Evolutionary conservation across 139 green algal genomes (phyloP).

Genomic region (Tetradesmus obliquus): DNA sequence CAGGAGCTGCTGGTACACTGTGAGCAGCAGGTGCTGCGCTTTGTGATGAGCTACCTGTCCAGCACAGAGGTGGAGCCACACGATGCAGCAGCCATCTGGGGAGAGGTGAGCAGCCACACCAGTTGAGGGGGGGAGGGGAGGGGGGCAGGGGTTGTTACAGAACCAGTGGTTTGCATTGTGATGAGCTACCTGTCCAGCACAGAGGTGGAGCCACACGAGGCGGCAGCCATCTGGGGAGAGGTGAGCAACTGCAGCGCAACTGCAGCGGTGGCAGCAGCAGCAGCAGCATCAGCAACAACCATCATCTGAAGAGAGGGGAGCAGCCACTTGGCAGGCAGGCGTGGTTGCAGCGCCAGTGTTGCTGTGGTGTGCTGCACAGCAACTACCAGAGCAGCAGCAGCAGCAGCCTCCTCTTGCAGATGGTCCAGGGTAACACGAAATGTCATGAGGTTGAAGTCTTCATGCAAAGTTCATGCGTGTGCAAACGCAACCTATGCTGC

Average conservation of each 20-base stretch:
- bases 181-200: conserved; percentile 40
- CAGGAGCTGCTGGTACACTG: conserved; percentile 52
- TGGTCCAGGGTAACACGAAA: too few relatives aligned
- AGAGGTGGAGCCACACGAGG: conserved; percentile 3
- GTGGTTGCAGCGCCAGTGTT: background rate
- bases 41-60: conserved; percentile 46
- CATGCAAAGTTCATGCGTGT: too few relatives aligned
- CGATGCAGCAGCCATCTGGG: conserved; percentile 23
- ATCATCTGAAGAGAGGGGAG: too few relatives aligned
- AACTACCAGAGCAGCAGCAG: too few relatives aligned
- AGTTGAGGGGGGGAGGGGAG: background rate
- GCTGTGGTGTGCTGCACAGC: background rate
- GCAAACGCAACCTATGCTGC: too few relatives aligned
- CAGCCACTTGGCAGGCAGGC: too few relatives aligned
- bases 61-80: conserved; percentile 34
- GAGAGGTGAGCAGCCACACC: conserved; percentile 26
- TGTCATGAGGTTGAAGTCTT: too few relatives aligned
- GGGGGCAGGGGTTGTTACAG: background rate
- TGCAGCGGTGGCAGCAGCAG: background rate
- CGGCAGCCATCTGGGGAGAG: conserved; percentile 30
- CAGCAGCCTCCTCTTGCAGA: too few relatives aligned
- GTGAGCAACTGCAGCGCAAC: background rate
- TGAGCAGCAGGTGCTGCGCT: conserved; percentile 51
- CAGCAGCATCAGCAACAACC: too few relatives aligned
- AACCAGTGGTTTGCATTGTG: conserved; percentile 45